Conservation (phyloP, 805 yeast genomes). For the Starmera amethionina region DNA sequence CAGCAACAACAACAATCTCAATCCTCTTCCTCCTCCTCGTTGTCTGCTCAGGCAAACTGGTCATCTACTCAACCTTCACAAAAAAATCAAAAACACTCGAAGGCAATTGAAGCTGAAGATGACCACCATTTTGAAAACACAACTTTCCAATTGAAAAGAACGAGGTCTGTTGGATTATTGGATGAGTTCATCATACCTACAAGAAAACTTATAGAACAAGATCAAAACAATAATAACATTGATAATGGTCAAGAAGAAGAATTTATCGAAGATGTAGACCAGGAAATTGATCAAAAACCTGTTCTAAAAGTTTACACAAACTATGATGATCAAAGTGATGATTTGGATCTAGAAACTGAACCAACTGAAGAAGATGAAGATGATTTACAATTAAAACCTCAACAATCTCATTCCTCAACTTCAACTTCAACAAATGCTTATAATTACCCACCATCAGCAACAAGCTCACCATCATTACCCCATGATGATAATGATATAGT, state of each 20-base stretch:
- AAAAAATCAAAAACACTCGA: constrained; percentile 11
- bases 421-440: background rate
- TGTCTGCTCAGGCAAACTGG: too few species aligned
- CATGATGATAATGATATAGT: constrained; percentile 80
- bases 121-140: constrained; percentile 62
- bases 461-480: constrained; percentile 23
- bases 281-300: constrained; percentile 3
- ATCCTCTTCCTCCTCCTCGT: too few species aligned
- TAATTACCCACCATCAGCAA: constrained; percentile 6
- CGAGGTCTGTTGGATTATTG: constrained; percentile 72
- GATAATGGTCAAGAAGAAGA: constrained; percentile 10
- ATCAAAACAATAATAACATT: constrained; percentile 2
- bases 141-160: constrained; percentile 68
- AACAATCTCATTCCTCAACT: constrained; percentile 26
- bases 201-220: constrained; percentile 25
- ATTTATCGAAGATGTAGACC: constrained; percentile 16
- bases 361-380: constrained; percentile 11
- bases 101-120: constrained; percentile 56
- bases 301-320: too few species aligned
- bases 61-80: too few species aligned
- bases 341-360: constrained; percentile 7
- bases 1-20: too few species aligned
- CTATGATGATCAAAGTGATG: constrained; percentile 3
- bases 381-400: constrained; percentile 34
- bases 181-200: constrained; percentile 56